Evolutionary conservation across 371 early-diverging fungal genomes (phyloP).

Genomic region (Actinomortierella ambigua): DNA sequence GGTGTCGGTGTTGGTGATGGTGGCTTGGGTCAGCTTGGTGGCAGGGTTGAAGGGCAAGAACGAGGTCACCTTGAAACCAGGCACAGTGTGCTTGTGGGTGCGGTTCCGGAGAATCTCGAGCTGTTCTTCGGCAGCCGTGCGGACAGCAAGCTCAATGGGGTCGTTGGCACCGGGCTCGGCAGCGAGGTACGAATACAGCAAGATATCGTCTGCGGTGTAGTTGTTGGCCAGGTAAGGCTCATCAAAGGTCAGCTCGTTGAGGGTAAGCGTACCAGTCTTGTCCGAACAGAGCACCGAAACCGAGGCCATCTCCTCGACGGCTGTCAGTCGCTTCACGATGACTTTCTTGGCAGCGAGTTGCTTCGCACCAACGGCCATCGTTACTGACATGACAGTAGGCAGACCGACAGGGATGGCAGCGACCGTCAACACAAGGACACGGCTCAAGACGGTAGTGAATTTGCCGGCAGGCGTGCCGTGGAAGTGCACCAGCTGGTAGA

Average conservation of each 20-base stretch:
- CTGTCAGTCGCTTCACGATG: constrained; percentile 93
- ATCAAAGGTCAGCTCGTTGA: constrained; percentile 90
- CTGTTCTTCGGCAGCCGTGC: constrained; percentile 75
- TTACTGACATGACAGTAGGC: constrained; percentile 94
- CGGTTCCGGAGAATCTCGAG: constrained; percentile 69
- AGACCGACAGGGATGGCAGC: constrained; percentile 98
- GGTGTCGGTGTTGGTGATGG: constrained; percentile 69
- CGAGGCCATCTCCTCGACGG: constrained; percentile 94
- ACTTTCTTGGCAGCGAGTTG: constrained; percentile 92
- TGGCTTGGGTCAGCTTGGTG: constrained; percentile 90
- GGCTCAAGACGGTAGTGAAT: constrained; percentile 66
- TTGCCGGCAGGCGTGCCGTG: constrained; percentile 22
- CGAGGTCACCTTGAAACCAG: constrained; percentile 84
- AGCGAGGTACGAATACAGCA: constrained; percentile 83
- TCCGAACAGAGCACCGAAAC: constrained; percentile 93
- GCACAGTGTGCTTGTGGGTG: constrained; percentile 63
- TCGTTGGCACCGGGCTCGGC: constrained; percentile 93
- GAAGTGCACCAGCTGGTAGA: constrained; percentile 63
- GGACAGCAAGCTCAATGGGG: constrained; percentile 89
- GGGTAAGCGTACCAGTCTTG: constrained; percentile 97
- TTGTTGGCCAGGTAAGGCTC: constrained; percentile 79
- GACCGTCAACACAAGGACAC: constrained; percentile 90
- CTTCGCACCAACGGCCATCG: constrained; percentile 95
- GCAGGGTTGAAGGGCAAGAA: constrained; percentile 92
- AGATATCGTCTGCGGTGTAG: constrained; percentile 78